Conservation (phyloP, 148 eudicot species). For the Nepenthes mirabilis region DNA sequence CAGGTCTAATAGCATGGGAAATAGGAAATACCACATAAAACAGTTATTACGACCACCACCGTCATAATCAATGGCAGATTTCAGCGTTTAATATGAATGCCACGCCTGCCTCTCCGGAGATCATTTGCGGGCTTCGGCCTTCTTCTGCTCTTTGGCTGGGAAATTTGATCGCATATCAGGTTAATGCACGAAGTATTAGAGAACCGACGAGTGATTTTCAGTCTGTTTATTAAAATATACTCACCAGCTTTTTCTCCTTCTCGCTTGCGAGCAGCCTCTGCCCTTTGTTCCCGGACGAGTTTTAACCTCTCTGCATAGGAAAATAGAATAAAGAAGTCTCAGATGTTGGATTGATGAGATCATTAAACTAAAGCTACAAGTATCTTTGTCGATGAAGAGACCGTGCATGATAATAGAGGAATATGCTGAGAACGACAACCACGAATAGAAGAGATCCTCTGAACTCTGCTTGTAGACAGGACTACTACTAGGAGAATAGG, state of each 20-base stretch:
- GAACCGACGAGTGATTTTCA: neutral
- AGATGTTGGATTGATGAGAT: neutral
- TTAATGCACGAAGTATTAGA: neutral
- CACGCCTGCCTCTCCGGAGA: conserved; percentile 7
- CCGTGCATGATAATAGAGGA: no score
- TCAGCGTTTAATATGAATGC: conserved; percentile 7
- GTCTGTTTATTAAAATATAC: neutral
- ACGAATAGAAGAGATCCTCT: no score
- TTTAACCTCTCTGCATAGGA: conserved; percentile 61
- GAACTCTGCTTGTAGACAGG: no score
- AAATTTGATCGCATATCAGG: neutral
- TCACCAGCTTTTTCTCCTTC: conserved; percentile 90
- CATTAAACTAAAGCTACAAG: no score
- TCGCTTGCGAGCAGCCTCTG: conserved; percentile 81
- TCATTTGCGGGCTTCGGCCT: conserved; percentile 77
- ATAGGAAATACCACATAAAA: no score
- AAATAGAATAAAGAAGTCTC: neutral
- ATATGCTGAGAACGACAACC: no score
- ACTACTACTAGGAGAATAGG: no score
- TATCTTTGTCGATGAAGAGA: no score
- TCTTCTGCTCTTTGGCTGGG: conserved; percentile 92
- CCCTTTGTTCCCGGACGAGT: conserved; percentile 81
- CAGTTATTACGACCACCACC: no score
- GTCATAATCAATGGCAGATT: no score
- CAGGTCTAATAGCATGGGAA: no score